Conservation (phyloP, 2,329 filamentous ascomycete genomes). For the Sporothrix phasma region DNA sequence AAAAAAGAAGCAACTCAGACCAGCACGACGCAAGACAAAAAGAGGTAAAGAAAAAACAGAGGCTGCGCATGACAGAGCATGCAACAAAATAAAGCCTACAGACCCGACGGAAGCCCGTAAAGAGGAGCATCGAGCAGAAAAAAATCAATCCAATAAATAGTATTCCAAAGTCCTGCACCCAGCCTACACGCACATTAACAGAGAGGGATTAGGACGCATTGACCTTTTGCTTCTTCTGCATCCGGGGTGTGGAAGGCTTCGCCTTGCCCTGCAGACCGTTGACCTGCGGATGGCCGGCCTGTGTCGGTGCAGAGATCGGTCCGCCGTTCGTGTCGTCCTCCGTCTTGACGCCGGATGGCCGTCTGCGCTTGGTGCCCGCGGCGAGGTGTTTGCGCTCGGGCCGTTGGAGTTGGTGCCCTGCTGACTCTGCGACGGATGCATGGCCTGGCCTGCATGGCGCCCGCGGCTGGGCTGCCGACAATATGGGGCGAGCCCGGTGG, state of each 20-base stretch:
- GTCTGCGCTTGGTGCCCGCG: slow-evolving; percentile 50
- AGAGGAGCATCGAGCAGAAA: background rate
- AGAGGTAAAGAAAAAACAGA: background rate
- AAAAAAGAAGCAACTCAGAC: background rate
- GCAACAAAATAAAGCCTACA: background rate
- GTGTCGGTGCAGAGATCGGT: slow-evolving; percentile 34
- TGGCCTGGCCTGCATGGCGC: slow-evolving; percentile 54
- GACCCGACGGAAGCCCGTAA: background rate
- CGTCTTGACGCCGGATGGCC: slow-evolving; percentile 47
- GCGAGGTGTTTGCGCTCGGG: slow-evolving; percentile 57
- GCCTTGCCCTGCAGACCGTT: slow-evolving; percentile 42
- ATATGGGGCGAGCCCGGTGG: slow-evolving; percentile 53
- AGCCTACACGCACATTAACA: too few relatives aligned
- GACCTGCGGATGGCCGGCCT: slow-evolving; percentile 37
- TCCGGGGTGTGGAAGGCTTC: slow-evolving; percentile 48
- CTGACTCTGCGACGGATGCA: slow-evolving; percentile 59
- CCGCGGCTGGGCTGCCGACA: slow-evolving; percentile 48
- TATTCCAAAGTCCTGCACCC: background rate
- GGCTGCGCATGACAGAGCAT: background rate
- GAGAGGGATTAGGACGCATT: slow-evolving; percentile 24
- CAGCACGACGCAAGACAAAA: background rate
- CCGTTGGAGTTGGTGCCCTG: slow-evolving; percentile 57
- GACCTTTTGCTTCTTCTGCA: slow-evolving; percentile 44
- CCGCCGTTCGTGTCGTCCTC: slow-evolving; percentile 39
- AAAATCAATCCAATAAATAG: background rate